phyloP scores from a whole-genome alignment of 768 basidiomycete species.

The Trametes meyenii region DNA sequence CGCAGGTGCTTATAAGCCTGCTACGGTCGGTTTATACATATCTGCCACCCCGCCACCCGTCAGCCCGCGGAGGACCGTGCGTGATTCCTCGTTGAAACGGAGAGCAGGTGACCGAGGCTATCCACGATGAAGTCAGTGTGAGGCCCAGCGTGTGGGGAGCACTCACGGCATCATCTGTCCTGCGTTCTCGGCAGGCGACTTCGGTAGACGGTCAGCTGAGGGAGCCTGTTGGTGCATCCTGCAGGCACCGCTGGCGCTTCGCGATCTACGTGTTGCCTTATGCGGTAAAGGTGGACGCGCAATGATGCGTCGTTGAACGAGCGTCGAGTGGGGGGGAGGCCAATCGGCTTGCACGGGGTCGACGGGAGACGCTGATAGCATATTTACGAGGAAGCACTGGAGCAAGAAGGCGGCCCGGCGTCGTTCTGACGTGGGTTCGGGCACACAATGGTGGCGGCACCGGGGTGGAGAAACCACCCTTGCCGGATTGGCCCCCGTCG shows the following conservation, averaged over 20 bases:
- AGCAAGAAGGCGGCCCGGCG: not conserved
- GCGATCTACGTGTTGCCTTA: not conserved
- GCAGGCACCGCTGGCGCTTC: not conserved
- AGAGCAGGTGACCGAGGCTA: slow-evolving; percentile 16
- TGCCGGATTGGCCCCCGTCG: not conserved
- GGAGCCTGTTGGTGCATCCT: not conserved
- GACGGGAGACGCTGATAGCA: not conserved
- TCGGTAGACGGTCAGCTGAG: slow-evolving; percentile 3
- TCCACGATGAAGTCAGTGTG: slow-evolving; percentile 9
- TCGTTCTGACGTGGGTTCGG: not conserved
- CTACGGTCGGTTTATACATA: slow-evolving; percentile 9
- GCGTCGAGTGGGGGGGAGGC: not conserved
- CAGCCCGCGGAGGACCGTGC: slow-evolving; percentile 7
- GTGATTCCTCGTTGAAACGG: slow-evolving; percentile 1
- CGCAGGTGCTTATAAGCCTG: not conserved
- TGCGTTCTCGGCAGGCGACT: not conserved
- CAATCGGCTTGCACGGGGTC: not conserved
- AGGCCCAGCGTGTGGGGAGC: slow-evolving; percentile 3
- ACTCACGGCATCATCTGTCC: slow-evolving; percentile 9
- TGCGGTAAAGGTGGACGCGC: not conserved
- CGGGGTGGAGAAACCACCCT: not conserved
- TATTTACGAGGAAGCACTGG: not conserved
- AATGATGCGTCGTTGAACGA: not conserved
- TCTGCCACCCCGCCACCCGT: not conserved
- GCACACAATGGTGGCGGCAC: not conserved